phyloP scores from a whole-genome alignment of 2,329 filamentous ascomycete species.

The Ophiosphaerella narmari region DNA sequence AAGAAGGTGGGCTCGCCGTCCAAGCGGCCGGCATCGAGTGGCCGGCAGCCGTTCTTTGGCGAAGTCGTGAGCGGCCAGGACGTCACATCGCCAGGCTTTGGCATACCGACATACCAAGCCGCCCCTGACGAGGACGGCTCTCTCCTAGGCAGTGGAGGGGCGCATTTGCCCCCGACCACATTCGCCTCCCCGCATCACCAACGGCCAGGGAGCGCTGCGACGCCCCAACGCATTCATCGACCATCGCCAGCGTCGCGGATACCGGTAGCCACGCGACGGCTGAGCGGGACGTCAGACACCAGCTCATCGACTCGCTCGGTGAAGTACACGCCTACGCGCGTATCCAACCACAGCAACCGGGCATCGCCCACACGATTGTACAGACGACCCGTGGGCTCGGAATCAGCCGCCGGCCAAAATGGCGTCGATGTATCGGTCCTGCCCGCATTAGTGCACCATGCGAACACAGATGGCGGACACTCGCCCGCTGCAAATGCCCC shows the following conservation, averaged over 20 bases:
- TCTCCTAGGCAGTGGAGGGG: slow-evolving; percentile 10
- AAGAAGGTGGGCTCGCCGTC: slow-evolving; percentile 30
- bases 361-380: slow-evolving; percentile 33
- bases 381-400: slow-evolving; percentile 18
- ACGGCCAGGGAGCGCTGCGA: slow-evolving; percentile 25
- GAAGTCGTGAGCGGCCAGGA: slow-evolving; percentile 43
- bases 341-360: slow-evolving; percentile 26
- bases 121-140: slow-evolving; percentile 17
- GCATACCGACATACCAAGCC: slow-evolving; percentile 34
- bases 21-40: slow-evolving; percentile 26
- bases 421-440: slow-evolving; percentile 25
- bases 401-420: slow-evolving; percentile 7
- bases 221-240: slow-evolving; percentile 16
- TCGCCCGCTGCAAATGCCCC: slow-evolving; percentile 37
- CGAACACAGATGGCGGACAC: slow-evolving; percentile 39
- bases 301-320: slow-evolving; percentile 41
- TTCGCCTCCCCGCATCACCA: slow-evolving; percentile 22
- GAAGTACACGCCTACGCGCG: slow-evolving; percentile 32
- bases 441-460: slow-evolving; percentile 37
- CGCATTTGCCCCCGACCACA: slow-evolving; percentile 17
- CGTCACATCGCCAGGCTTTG: slow-evolving; percentile 36
- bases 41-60: slow-evolving; percentile 42
- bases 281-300: slow-evolving; percentile 42
- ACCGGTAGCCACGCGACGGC: slow-evolving; percentile 36
- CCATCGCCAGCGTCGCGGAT: slow-evolving; percentile 41